Percentiles rank a stretch among this genome's conserved stretches.
phyloP scores from a whole-genome alignment of 495 filamentous ascomycete genomes.

The Aeminium ludgeri region DNA sequence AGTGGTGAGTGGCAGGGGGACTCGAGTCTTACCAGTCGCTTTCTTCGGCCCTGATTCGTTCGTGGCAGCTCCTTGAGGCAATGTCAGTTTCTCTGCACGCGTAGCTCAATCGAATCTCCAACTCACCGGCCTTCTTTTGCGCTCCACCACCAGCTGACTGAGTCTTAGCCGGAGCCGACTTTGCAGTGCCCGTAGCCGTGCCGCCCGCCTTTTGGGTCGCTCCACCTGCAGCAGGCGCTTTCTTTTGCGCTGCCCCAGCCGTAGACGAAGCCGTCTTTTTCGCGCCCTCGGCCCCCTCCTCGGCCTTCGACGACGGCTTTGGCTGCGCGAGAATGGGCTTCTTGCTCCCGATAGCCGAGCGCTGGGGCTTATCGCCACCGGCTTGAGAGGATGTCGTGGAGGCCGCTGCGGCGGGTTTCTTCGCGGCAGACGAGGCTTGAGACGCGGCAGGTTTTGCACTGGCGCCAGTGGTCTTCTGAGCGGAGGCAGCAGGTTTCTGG shows the following conservation, averaged over 20 bases:
- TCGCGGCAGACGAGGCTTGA: constrained; percentile 1
- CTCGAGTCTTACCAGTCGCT: constrained; percentile 1
- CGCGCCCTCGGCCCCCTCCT: neutral
- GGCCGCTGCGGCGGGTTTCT: constrained; percentile 1
- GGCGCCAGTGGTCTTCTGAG: neutral
- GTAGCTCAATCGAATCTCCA: too few relatives aligned
- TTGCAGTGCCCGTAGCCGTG: too few relatives aligned
- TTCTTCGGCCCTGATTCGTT: constrained; percentile 6
- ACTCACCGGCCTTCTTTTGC: constrained; percentile 12
- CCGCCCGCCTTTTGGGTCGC: constrained; percentile 1
- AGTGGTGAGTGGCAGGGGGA: too few relatives aligned
- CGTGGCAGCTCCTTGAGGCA: constrained; percentile 1
- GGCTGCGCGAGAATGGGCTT: too few relatives aligned
- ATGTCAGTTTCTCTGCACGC: too few relatives aligned
- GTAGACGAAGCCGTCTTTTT: neutral
- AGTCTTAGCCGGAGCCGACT: too few relatives aligned
- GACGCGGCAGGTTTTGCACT: constrained; percentile 2
- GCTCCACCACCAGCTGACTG: neutral
- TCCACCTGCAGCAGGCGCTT: neutral
- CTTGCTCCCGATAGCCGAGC: too few relatives aligned
- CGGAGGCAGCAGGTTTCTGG: constrained; percentile 3
- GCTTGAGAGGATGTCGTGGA: too few relatives aligned
- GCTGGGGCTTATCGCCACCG: too few relatives aligned
- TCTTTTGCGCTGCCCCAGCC: constrained; percentile 1
- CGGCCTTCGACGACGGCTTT: constrained; percentile 1